phyloP scores from a whole-genome alignment of 352 stramenopile species.

The Pythium coloratum region DNA sequence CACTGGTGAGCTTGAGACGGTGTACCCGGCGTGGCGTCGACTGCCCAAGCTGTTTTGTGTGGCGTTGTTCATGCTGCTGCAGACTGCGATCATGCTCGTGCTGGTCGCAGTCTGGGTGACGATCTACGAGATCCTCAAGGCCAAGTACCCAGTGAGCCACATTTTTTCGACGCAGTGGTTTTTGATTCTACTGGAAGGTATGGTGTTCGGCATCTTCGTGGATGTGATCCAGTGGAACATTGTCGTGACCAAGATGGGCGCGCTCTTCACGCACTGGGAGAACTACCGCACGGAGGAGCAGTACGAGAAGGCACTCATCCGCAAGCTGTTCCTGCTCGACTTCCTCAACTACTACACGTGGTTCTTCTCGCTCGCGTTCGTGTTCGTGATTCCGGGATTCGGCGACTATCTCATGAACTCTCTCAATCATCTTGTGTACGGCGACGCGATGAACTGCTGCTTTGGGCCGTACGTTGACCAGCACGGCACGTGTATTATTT shows the following conservation, averaged over 20 bases:
- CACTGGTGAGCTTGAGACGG: slow-evolving; percentile 63
- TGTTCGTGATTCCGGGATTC: slow-evolving; percentile 84
- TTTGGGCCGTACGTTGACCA: slow-evolving; percentile 85
- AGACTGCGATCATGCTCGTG: slow-evolving; percentile 86
- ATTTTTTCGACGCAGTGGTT: slow-evolving; percentile 88
- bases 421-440: slow-evolving; percentile 80
- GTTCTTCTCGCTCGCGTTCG: slow-evolving; percentile 89
- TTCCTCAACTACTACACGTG: slow-evolving; percentile 92
- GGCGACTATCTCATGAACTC: slow-evolving; percentile 85
- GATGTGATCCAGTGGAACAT: slow-evolving; percentile 91
- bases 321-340: slow-evolving; percentile 84
- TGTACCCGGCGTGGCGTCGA: slow-evolving; percentile 71
- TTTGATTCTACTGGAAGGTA: slow-evolving; percentile 77
- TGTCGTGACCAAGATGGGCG: slow-evolving; percentile 85
- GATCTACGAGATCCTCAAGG: slow-evolving; percentile 88
- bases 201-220: slow-evolving; percentile 86
- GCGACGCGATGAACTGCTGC: slow-evolving; percentile 85
- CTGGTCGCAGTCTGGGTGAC: slow-evolving; percentile 87
- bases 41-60: slow-evolving; percentile 78
- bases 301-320: slow-evolving; percentile 80
- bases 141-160: slow-evolving; percentile 66
- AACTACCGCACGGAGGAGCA: slow-evolving; percentile 87
- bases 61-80: slow-evolving; percentile 77
- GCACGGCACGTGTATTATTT: slow-evolving; percentile 61
- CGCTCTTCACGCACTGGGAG: slow-evolving; percentile 86